A percentile compares a stretch with the other conserved stretches of the same genome.
Conservation (phyloP, 1,284 basidiomycete genomes). For the Fomitopsis pinicola region DNA sequence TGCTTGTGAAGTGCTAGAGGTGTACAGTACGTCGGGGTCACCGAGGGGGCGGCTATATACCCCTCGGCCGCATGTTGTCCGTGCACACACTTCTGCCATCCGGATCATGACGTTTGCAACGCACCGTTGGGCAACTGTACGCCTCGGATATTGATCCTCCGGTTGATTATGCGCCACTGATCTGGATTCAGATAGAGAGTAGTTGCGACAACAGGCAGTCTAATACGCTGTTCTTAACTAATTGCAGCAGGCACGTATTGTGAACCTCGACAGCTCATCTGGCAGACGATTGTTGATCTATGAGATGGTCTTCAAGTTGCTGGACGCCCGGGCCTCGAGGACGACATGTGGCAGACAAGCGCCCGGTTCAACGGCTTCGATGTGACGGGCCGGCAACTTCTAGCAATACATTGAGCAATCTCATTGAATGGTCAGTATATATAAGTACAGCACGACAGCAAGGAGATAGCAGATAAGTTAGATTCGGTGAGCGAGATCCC, state of each 20-base stretch:
- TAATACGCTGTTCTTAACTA: no score
- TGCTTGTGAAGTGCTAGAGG: background rate
- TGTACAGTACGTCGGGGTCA: background rate
- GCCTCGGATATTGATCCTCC: background rate
- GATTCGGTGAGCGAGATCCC: background rate
- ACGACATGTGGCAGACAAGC: background rate
- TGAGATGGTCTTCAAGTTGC: background rate
- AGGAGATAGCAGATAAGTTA: background rate
- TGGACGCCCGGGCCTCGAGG: background rate
- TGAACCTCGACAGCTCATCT: background rate
- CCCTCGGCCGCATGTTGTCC: background rate
- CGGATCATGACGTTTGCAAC: background rate
- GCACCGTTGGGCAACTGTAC: background rate
- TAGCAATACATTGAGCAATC: background rate
- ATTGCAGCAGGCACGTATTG: no score
- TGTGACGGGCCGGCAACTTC: no score
- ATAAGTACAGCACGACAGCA: background rate
- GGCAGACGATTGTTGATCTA: background rate
- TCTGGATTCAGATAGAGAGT: no score
- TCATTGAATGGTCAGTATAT: background rate
- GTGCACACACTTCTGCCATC: background rate
- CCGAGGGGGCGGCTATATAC: background rate
- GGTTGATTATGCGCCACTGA: background rate
- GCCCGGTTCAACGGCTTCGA: background rate
- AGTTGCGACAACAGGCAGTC: no score